These are phyloP conservation scores for Phaeosphaeriaceae sp. DNA, from an alignment of 2,329 filamentous ascomycete genomes.

Conservation along the genomic window DNA sequence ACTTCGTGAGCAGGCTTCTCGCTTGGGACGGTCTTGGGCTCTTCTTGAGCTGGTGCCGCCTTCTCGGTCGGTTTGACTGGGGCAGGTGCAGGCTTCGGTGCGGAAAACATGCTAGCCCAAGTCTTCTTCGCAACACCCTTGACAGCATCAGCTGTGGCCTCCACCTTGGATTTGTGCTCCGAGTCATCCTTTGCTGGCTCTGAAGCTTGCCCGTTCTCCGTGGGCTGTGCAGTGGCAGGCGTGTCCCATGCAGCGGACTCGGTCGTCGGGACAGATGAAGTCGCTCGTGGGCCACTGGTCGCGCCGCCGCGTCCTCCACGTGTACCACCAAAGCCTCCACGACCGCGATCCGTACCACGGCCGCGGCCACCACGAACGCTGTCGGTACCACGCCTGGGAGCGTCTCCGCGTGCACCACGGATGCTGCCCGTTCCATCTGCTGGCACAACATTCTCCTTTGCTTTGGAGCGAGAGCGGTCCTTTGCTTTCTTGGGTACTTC, in stretches of 20 bases:
- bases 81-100: slow-evolving; percentile 56
- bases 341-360: slow-evolving; percentile 65
- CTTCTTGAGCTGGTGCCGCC: slow-evolving; percentile 47
- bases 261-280: slow-evolving; percentile 70
- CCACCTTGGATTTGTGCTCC: slow-evolving; percentile 23
- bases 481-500: slow-evolving; percentile 79
- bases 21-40: slow-evolving; percentile 37
- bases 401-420: slow-evolving; percentile 32
- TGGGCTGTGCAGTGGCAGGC: slow-evolving; percentile 33
- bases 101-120: slow-evolving; percentile 62
- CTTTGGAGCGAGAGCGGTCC: slow-evolving; percentile 73
- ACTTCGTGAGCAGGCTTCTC: slow-evolving; percentile 51
- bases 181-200: slow-evolving; percentile 19
- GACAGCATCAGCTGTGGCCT: slow-evolving; percentile 22
- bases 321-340: slow-evolving; percentile 48
- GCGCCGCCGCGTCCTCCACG: slow-evolving; percentile 69
- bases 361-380: slow-evolving; percentile 61
- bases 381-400: slow-evolving; percentile 38
- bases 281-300: slow-evolving; percentile 66
- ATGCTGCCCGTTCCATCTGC: slow-evolving; percentile 54
- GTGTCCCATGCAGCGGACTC: slow-evolving; percentile 71
- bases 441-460: slow-evolving; percentile 65
- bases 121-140: slow-evolving; percentile 56
- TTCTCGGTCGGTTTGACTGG: slow-evolving; percentile 46
- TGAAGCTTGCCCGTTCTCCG: slow-evolving; percentile 28